Conservation (phyloP, 2,329 filamentous ascomycete species). For the Xylaria sp. region DNA sequence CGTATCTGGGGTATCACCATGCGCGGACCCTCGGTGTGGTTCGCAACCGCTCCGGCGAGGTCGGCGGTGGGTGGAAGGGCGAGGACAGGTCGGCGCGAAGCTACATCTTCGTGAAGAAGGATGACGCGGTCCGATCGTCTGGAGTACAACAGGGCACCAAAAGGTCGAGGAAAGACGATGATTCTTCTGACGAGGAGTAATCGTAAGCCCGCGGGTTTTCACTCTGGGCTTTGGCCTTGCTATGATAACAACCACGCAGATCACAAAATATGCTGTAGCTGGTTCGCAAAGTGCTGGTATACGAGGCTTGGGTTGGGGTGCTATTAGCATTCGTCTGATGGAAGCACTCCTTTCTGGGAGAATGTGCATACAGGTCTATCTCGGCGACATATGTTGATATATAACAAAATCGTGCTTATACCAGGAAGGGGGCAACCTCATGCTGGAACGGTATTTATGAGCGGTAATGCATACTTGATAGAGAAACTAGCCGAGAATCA, state of each 20-base stretch:
- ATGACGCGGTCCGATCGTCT: slow-evolving; percentile 54
- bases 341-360: not conserved
- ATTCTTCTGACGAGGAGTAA: slow-evolving; percentile 48
- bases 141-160: slow-evolving; percentile 45
- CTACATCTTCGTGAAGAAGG: slow-evolving; percentile 71
- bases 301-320: not conserved
- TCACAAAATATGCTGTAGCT: not conserved
- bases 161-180: slow-evolving; percentile 45
- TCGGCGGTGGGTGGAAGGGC: slow-evolving; percentile 61
- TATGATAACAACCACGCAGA: not conserved
- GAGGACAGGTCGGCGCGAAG: slow-evolving; percentile 66
- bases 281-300: not conserved
- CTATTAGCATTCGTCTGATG: not conserved
- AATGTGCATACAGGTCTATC: not conserved
- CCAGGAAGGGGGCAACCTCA: not conserved
- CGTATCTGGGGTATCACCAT: slow-evolving; percentile 80
- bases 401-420: not conserved
- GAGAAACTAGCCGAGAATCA: not conserved
- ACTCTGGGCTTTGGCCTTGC: not conserved
- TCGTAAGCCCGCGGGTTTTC: not conserved
- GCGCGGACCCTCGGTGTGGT: slow-evolving; percentile 77
- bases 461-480: not conserved
- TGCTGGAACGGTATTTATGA: not conserved
- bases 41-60: slow-evolving; percentile 58
- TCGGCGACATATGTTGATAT: not conserved